Conservation (phyloP, 306 rosid species). For the Fragaria iinumae region DNA sequence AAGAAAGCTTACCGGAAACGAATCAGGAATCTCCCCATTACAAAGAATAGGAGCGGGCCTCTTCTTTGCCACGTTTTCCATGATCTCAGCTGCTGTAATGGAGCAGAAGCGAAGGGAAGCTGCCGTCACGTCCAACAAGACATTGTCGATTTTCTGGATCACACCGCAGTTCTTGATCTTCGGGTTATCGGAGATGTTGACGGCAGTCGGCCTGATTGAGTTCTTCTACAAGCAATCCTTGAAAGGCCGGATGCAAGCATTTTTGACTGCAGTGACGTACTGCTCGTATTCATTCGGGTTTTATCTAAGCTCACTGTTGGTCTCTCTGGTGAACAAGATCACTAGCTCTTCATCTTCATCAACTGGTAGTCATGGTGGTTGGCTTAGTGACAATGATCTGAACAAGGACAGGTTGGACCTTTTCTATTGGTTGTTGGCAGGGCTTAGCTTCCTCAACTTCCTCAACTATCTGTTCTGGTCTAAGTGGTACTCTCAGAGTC, state of each 20-base stretch:
- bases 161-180: slow-evolving; percentile 92
- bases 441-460: slow-evolving; percentile 74
- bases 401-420: slow-evolving; percentile 86
- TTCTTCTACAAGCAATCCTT: slow-evolving; percentile 80
- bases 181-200: slow-evolving; percentile 89
- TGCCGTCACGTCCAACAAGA: slow-evolving; percentile 37
- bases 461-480: slow-evolving; percentile 83
- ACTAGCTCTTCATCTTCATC: slow-evolving; percentile 31
- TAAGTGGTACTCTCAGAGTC: slow-evolving; percentile 48
- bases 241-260: slow-evolving; percentile 74
- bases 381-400: slow-evolving; percentile 71
- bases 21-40: slow-evolving; percentile 80
- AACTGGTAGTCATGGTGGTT: slow-evolving; percentile 38
- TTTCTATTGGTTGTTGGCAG: slow-evolving; percentile 79
- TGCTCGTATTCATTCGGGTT: slow-evolving; percentile 94
- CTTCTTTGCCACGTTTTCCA: slow-evolving; percentile 76
- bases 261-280: slow-evolving; percentile 78
- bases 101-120: slow-evolving; percentile 79
- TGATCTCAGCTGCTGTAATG: slow-evolving; percentile 83
- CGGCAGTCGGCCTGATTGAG: slow-evolving; percentile 85
- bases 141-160: slow-evolving; percentile 87
- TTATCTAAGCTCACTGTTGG: slow-evolving; percentile 76
- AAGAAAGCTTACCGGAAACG: slow-evolving; percentile 66
- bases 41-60: slow-evolving; percentile 83
- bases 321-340: slow-evolving; percentile 70